phyloP scores from a whole-genome alignment of 1,139 yeast genomes.

The Taphrina pruni region DNA sequence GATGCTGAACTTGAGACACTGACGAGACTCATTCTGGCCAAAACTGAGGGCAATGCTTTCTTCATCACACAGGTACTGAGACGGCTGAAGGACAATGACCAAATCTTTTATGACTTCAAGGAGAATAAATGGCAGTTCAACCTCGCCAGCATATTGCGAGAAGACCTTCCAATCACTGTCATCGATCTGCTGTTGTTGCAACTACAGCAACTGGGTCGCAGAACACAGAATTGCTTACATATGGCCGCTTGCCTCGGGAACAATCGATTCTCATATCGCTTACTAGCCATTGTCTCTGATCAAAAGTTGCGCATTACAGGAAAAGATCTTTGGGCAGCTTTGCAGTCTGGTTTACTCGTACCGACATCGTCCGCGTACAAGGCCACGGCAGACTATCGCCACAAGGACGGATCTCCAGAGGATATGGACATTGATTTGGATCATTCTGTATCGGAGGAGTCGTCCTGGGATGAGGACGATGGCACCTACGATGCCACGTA shows the following conservation, averaged over 20 bases:
- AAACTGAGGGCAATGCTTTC: constrained; percentile 39
- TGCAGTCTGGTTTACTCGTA: constrained; percentile 31
- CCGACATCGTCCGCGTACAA: constrained; percentile 34
- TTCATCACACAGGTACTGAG: constrained; percentile 38
- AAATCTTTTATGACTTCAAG: constrained; percentile 25
- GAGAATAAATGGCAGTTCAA: constrained; percentile 27
- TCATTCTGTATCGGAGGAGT: neutral
- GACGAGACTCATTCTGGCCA: constrained; percentile 20
- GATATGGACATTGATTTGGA: constrained; percentile 18
- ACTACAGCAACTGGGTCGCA: constrained; percentile 8
- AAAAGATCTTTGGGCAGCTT: constrained; percentile 31
- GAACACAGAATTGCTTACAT: constrained; percentile 23
- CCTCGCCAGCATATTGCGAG: constrained; percentile 27
- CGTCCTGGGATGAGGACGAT: constrained; percentile 12
- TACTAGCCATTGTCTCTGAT: constrained; percentile 21
- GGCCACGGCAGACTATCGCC: constrained; percentile 9
- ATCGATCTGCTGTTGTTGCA: constrained; percentile 29
- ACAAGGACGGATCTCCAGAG: neutral
- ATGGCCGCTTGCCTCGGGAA: constrained; percentile 38
- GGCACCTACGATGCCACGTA: constrained; percentile 20
- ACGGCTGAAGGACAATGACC: constrained; percentile 15
- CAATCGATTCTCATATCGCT: constrained; percentile 28
- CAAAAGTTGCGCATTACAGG: constrained; percentile 11
- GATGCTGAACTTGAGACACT: constrained; percentile 32
- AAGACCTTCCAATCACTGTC: constrained; percentile 34